Evolutionary conservation across 805 yeast species (phyloP).

Genomic region (Debaryomyces tyrocola): DNA sequence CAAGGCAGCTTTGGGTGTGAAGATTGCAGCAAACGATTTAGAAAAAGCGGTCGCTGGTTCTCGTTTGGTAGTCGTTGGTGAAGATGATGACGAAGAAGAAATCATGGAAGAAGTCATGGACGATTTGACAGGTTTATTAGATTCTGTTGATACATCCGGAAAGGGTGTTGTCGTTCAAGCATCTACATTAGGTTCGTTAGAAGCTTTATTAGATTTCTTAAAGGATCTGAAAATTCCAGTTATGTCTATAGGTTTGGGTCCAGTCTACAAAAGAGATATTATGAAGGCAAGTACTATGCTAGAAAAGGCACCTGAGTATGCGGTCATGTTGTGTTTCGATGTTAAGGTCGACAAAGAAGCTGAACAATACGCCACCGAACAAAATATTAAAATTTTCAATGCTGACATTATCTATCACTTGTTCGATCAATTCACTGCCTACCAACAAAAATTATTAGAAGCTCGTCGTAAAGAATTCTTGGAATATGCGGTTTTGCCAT

Average conservation of each 20-base stretch:
- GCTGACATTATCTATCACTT: slow-evolving; percentile 97
- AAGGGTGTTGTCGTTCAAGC: slow-evolving; percentile 99
- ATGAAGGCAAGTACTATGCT: slow-evolving; percentile 97
- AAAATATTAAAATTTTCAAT: slow-evolving; percentile 85
- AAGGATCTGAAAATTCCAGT: slow-evolving; percentile 99
- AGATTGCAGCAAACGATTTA: slow-evolving; percentile 95
- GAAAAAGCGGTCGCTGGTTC: slow-evolving; percentile 99
- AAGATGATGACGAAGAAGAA: slow-evolving; percentile 97
- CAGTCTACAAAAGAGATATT: slow-evolving; percentile 96
- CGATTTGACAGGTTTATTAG: slow-evolving; percentile 90
- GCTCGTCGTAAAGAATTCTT: slow-evolving; percentile 85
- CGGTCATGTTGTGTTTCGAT: slow-evolving; percentile 98
- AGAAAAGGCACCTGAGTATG: slow-evolving; percentile 92
- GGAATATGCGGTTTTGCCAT: slow-evolving; percentile 91
- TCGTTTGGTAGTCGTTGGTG: slow-evolving; percentile 89
- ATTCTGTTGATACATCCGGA: slow-evolving; percentile 92
- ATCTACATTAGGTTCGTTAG: slow-evolving; percentile 95
- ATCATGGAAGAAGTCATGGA: slow-evolving; percentile 98
- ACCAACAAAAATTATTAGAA: slow-evolving; percentile 85
- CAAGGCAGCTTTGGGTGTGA: slow-evolving; percentile 98
- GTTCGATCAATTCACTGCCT: slow-evolving; percentile 91
- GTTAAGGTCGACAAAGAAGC: slow-evolving; percentile 97
- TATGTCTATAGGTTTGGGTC: slow-evolving; percentile 97
- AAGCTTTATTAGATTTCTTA: slow-evolving; percentile 94
- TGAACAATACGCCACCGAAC: slow-evolving; percentile 94